Base-by-base conservation (phyloP, 495 filamentous ascomycete genomes). In the Sphaerosporella brunnea region DNA sequence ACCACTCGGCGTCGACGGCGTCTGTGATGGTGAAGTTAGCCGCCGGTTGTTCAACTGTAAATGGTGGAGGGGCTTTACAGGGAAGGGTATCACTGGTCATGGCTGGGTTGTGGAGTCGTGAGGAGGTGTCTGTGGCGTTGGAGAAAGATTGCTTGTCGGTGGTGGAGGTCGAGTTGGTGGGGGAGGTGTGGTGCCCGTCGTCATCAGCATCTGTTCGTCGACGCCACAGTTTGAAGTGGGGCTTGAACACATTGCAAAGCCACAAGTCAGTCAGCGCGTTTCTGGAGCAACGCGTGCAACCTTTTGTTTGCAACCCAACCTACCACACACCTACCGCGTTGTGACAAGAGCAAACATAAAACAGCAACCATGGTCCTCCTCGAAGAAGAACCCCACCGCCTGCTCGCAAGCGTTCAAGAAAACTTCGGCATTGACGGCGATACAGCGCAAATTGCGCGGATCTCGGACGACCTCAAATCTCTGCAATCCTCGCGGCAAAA, bases 1-100 rank as follows among this genome's bases (percentile, higher is more conserved):
- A 94, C 87, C 82, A 92, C 69, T 97, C 90, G 51, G 86, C 90
- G 68, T 97, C 90, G 44, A 87, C 85, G 59, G 90, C 90, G 70
- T 96, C 90, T 97, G 44, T n/a, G n/a, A n/a, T n/a, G n/a, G n/a
- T n/a, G n/a, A n/a, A n/a, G n/a, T n/a, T n/a, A n/a, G n/a, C n/a
- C n/a, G n/a, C n/a, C n/a, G n/a, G n/a, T n/a, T n/a, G n/a, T n/a
- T n/a, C n/a, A 38, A 53, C 40, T 36, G 52, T 47, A 47, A 38
- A 43, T 36, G 52, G 13, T 32, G 28, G 34, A 47, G 34, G 30
- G 53, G 23, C 69, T 78, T 55, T 73, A 86, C 81, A 83, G 53
- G 80, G 82, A 54, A 85, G 69, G 55, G 75, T 75, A 46, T 52
- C 51, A 13, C 7, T 7, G 47, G 51, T 49, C 46, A 49, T 47